These are phyloP conservation scores for Ochetophila trinervis DNA, from an alignment of 306 rosid species.

Conservation along the genomic window DNA sequence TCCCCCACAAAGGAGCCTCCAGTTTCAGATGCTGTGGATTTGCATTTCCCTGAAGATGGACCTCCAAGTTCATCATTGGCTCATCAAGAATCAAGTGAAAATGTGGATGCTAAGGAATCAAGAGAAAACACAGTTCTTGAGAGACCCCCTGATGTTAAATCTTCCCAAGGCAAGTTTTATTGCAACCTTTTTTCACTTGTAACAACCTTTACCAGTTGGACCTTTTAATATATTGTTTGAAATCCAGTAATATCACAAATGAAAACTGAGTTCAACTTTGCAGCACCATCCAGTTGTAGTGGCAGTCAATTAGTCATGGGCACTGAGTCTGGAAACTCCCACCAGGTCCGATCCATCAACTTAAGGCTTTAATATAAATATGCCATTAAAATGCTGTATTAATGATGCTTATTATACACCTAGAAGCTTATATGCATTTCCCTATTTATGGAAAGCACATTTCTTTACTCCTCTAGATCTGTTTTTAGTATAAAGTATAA, in stretches of 20 bases:
- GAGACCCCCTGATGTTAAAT: constrained; percentile 21
- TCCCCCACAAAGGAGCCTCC: constrained; percentile 24
- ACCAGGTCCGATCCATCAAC: constrained; percentile 46
- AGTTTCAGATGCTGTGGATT: constrained; percentile 22
- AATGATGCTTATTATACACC: too few species aligned
- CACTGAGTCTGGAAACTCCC: constrained; percentile 27
- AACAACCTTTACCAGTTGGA: not conserved
- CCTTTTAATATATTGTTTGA: constrained; percentile 1
- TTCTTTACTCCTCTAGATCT: too few species aligned
- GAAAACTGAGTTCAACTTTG: constrained; percentile 30
- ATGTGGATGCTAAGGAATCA: constrained; percentile 16
- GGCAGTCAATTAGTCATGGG: constrained; percentile 27
- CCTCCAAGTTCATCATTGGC: constrained; percentile 13
- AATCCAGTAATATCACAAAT: constrained; percentile 8
- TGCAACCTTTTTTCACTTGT: constrained; percentile 18
- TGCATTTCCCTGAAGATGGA: constrained; percentile 33
- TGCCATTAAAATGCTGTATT: too few species aligned
- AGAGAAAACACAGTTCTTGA: constrained; percentile 13
- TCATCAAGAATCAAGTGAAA: constrained; percentile 26
- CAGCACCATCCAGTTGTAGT: constrained; percentile 35
- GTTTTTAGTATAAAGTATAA: too few species aligned
- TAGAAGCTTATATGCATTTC: too few species aligned
- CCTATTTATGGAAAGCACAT: too few species aligned
- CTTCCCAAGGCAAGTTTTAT: constrained; percentile 44
- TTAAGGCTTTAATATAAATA: too few species aligned